Evolutionary conservation across 2,329 filamentous ascomycete species (phyloP), one percentile per base, ranked within the genome.

Genomic region (Nannizzia gypsea): DNA sequence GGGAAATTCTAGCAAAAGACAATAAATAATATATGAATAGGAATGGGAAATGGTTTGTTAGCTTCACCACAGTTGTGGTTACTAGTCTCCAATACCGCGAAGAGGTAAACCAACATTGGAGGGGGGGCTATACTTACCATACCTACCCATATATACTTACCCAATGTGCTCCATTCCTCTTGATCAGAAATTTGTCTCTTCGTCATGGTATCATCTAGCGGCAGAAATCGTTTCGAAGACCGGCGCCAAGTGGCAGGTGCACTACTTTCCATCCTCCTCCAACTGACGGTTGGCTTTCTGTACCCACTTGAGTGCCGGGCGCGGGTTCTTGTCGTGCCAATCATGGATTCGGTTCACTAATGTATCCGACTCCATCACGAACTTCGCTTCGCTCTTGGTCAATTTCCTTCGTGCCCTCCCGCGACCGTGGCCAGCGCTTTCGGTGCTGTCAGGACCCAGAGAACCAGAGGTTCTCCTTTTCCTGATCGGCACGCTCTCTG

Each of bases 41-140:
- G 31, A 34, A 34, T 34, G 31, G 31, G 44, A n/a, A 40, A 55
- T 60, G 58, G 58, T 60, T 57, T 60, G 52, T 60, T 60, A 48
- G 58, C 58, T 60, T 60, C 58, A 60, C 52, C 52, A 60, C 24
- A 17, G 42, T 11, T 56, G 11, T 56, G 58, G 58, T 52, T 60
- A 57, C 58, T 60, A 60, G 50, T 57, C 58, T 48, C 52, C 52
- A 60, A 60, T 42, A 60, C 58, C 58, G 56, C 58, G 58, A 60
- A 60, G 58, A 60, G 58, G 58, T 56, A 60, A 60, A 60, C 58
- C 58, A 60, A 42, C 40, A 60, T 60, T 60, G 58, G 58, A 54
- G 57, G 57, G 11, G 48, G 44, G 42, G 57, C n/a, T n/a, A n/a
- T n/a, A n/a, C n/a, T n/a, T n/a, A n/a, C n/a, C n/a, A n/a, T n/a